A percentile compares a stretch with the other conserved stretches of the same genome.
Evolutionary conservation across 495 filamentous ascomycete species (phyloP).

Genomic region (Penicillium verhagenii): DNA sequence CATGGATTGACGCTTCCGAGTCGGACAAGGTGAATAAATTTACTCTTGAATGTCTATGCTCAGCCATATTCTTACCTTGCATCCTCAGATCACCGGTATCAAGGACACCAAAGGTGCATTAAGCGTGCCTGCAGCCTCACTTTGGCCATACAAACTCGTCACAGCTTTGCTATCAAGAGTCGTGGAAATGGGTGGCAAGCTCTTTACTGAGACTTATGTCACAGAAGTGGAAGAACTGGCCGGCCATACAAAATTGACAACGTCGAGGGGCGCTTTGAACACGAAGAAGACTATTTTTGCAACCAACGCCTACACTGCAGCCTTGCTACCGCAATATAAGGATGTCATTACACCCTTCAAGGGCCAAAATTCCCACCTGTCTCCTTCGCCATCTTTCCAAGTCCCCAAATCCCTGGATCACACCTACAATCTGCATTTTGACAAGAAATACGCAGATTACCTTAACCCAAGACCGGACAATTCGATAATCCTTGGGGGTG

Average conservation of each 20-base stretch:
- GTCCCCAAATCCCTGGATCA: neutral
- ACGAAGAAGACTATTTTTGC: neutral
- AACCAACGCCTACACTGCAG: neutral
- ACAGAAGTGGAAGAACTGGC: neutral
- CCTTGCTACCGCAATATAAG: neutral
- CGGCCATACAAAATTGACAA: neutral
- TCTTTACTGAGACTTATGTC: neutral
- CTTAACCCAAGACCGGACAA: slow-evolving; percentile 2
- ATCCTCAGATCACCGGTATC: slow-evolving; percentile 1
- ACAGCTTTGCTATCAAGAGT: neutral
- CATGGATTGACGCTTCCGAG: neutral
- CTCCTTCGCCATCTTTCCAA: neutral
- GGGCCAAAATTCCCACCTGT: neutral
- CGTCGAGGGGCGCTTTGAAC: neutral
- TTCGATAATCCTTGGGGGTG: slow-evolving; percentile 3
- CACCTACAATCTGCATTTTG: slow-evolving; percentile 2
- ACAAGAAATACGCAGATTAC: slow-evolving; percentile 1
- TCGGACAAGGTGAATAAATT: neutral
- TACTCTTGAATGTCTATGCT: neutral
- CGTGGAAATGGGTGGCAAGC: neutral
- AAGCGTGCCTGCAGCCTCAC: neutral
- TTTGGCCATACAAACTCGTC: slow-evolving; percentile 8
- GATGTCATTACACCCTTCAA: neutral
- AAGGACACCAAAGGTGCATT: neutral
- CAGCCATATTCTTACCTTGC: neutral